Evolutionary conservation across 169 alveolate genomes (phyloP), one percentile per base, ranked within the genome.

Genomic region (Cyclospora cayetanensis): DNA sequence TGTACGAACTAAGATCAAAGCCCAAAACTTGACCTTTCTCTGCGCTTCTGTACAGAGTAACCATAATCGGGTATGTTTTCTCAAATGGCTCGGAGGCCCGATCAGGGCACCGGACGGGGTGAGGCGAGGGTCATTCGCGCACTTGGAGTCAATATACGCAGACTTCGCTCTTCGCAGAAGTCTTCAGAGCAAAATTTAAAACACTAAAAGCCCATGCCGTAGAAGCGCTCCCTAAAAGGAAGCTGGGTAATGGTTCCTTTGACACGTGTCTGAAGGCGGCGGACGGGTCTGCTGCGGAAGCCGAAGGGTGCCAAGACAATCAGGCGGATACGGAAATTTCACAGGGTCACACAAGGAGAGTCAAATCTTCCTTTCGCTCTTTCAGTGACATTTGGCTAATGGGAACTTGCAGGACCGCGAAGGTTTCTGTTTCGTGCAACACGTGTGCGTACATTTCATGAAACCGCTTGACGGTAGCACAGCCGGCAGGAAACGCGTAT

Each of bases 381-480:
- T 37, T 4, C 34, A 11, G 39, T 22, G 39, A 70, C 12, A 70
- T 37, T 70, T 70, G 35, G 55, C 39, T 29, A 39, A 18, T 35
- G 82, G 82, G 53, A 70, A 70, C 82, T 4, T 18, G 82, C 53
- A 70, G 39, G 82, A 70, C 39, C 82, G 55, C 35, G 34, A 34
- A 35, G 82, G 55, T 70, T 35, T 35, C 53, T 34, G 7, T 0
- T 29, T 2, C 34, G 18, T 18, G 35, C 82, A 18, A 0, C 55
- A 70, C 55, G 55, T 70, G 82, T 37, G 55, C 39, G 55, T 70
- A 70, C 82, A 70, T 53, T 53, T 0, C 37, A 41, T 27, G 37
- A 63, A 68, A 70, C 55, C 82, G 82, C 34, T 70, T n/a, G n/a
- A n/a, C n/a, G 82, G 55, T 70, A 29, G 82, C 37, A 37, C 39